These are phyloP conservation scores for Claviceps lovelessii DNA, from an alignment of 2,329 filamentous ascomycete species.

Conservation along the genomic window DNA sequence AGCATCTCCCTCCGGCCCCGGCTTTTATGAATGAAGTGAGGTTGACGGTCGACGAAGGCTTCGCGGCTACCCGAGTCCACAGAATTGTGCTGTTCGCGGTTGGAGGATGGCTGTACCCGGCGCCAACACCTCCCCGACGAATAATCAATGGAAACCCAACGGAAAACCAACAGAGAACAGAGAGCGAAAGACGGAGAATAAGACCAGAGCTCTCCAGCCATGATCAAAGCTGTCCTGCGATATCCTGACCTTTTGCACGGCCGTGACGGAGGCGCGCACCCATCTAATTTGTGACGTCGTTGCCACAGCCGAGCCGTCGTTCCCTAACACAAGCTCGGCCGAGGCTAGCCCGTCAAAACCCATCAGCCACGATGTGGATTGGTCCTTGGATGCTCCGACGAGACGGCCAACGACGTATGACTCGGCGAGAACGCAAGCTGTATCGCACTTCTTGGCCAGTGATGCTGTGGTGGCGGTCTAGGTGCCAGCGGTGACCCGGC, in stretches of 20 bases:
- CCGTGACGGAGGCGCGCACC: neutral
- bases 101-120: neutral
- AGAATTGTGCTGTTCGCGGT: neutral
- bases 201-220: neutral
- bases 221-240: neutral
- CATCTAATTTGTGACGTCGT: neutral
- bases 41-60: neutral
- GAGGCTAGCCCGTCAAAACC: neutral
- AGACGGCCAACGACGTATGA: neutral
- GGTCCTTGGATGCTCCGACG: neutral
- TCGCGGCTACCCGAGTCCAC: neutral
- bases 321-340: too few relatives aligned
- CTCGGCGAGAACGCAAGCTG: neutral
- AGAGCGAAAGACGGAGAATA: neutral
- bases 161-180: neutral
- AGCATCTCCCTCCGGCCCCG: too few relatives aligned
- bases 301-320: too few relatives aligned
- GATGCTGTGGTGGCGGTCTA: neutral
- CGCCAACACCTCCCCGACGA: too few relatives aligned
- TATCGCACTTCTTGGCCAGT: neutral
- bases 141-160: neutral
- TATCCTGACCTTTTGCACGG: neutral
- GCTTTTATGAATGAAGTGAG: too few relatives aligned
- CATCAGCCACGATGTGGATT: neutral
- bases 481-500: neutral